phyloP scores from a whole-genome alignment of 495 filamentous ascomycete species.

The Neurospora hispaniola region DNA sequence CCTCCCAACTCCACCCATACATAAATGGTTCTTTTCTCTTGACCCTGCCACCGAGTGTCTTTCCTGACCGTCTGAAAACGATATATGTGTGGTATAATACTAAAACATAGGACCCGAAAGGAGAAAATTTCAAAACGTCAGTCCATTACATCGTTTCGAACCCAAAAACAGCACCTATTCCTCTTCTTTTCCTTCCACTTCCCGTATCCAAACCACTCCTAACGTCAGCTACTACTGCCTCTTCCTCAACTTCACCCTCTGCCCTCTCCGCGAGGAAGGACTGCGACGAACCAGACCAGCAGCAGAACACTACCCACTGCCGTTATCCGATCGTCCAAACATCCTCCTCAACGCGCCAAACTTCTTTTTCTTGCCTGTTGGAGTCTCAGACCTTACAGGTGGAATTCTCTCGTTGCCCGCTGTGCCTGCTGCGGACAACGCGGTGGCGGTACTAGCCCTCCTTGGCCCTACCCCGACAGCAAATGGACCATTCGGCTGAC shows the following conservation, averaged over 20 bases:
- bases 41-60: neutral
- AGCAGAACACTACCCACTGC: neutral
- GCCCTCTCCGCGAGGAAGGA: neutral
- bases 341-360: conserved; percentile 45
- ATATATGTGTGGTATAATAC: neutral
- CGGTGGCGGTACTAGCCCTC: conserved; percentile 4
- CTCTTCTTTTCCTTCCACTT: neutral
- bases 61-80: neutral
- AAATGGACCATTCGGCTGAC: neutral
- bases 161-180: neutral
- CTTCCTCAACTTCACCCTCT: neutral
- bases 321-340: conserved; percentile 35
- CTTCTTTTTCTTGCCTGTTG: conserved; percentile 47
- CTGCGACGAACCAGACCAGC: neutral
- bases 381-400: conserved; percentile 16
- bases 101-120: neutral
- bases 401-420: conserved; percentile 10
- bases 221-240: neutral
- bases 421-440: conserved; percentile 6
- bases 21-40: neutral
- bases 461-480: conserved; percentile 3
- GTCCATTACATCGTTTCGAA: neutral
- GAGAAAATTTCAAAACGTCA: neutral
- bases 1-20: neutral
- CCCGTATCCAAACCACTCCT: neutral